These are phyloP conservation scores for Vaucheria bursata DNA, from an alignment of 352 stramenopile genomes.

Conservation along the genomic window DNA sequence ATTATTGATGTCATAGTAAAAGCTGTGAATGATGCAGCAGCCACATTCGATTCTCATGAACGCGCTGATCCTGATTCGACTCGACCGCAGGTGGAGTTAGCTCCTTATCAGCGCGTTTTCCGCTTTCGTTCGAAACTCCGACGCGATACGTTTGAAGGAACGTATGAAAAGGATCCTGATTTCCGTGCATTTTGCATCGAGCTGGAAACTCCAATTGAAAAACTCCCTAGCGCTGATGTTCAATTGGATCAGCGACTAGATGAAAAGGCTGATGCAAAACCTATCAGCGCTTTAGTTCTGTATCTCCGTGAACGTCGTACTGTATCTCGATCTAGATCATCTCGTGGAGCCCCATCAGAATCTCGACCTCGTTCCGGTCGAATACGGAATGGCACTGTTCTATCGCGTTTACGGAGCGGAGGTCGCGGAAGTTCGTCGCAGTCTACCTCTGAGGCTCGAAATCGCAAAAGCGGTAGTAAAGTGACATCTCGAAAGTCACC, in stretches of 20 bases:
- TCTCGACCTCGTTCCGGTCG: too few species aligned
- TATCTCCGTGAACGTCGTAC: not conserved
- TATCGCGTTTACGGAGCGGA: too few species aligned
- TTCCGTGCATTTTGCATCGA: slow-evolving; percentile 36
- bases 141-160: slow-evolving; percentile 23
- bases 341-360: too few species aligned
- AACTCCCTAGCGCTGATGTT: slow-evolving; percentile 41
- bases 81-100: not conserved
- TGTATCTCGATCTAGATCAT: too few species aligned
- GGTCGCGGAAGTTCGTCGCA: too few species aligned
- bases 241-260: slow-evolving; percentile 18
- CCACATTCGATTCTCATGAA: not conserved
- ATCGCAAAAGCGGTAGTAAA: too few species aligned
- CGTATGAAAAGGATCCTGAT: slow-evolving; percentile 28
- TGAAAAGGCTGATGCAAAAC: not conserved
- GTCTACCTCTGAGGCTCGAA: too few species aligned
- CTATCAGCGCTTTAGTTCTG: not conserved
- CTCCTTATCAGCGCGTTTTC: slow-evolving; percentile 13
- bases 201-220: slow-evolving; percentile 17
- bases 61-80: not conserved
- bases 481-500: too few species aligned
- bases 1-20: not conserved
- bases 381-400: too few species aligned
- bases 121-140: slow-evolving; percentile 33
- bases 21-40: not conserved